A percentile compares a stretch with the other conserved stretches of the same genome.
These are phyloP conservation scores for Claviceps purpurea DNA, from an alignment of 2,329 filamentous ascomycete species.

Conservation along the genomic window DNA sequence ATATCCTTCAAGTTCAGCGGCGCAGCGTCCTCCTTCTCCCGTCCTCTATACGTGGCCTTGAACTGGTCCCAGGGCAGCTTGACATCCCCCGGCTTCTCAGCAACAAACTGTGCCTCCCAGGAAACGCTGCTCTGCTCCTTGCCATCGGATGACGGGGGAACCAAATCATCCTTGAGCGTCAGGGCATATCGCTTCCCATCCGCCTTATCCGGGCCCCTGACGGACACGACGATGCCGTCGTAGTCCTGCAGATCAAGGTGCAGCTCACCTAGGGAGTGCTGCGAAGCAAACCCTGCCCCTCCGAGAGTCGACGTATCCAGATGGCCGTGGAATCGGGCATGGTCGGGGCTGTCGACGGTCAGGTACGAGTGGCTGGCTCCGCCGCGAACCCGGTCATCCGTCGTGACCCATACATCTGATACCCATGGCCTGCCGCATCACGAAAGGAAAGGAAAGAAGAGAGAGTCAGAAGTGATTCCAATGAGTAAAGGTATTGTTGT, in stretches of 20 bases:
- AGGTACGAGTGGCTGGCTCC: constrained; percentile 49
- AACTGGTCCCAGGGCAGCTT: constrained; percentile 52
- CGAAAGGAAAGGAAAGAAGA: background rate
- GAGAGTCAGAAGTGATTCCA: background rate
- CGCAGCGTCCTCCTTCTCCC: constrained; percentile 44
- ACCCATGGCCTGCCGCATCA: constrained; percentile 39
- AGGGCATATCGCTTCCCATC: constrained; percentile 62
- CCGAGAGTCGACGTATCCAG: constrained; percentile 65
- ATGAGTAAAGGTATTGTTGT: background rate
- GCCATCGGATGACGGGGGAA: constrained; percentile 44
- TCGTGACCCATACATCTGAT: constrained; percentile 48
- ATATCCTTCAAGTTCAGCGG: constrained; percentile 46
- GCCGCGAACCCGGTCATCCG: constrained; percentile 66
- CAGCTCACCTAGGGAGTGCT: constrained; percentile 48
- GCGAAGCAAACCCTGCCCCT: constrained; percentile 71
- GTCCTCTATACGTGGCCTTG: constrained; percentile 60
- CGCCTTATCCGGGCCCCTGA: constrained; percentile 24
- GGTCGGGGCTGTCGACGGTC: constrained; percentile 16
- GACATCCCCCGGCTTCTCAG: constrained; percentile 23
- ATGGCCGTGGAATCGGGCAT: constrained; percentile 51
- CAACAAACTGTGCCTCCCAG: constrained; percentile 59
- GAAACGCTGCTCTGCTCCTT: constrained; percentile 59
- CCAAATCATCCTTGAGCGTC: constrained; percentile 57
- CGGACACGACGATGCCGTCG: constrained; percentile 43
- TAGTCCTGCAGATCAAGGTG: constrained; percentile 51